Percentiles rank a stretch among this genome's conserved stretches.
Conservation (phyloP, 805 yeast genomes). For the Zygotorulaspora danielsina region DNA sequence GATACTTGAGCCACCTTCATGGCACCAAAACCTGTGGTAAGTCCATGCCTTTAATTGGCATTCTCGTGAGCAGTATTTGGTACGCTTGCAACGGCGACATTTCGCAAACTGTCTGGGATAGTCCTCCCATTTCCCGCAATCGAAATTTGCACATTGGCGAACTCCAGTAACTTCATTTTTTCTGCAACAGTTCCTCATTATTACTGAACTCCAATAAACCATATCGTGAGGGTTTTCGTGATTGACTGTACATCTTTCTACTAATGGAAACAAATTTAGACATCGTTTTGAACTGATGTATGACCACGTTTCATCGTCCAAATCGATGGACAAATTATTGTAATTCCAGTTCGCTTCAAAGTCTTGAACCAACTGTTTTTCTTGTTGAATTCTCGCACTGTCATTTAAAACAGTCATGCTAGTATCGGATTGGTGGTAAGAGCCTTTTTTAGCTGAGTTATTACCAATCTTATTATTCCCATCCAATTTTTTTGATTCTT, state of each 20-base stretch:
- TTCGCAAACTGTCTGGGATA: slow-evolving; percentile 90
- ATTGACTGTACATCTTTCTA: slow-evolving; percentile 79
- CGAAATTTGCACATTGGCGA: slow-evolving; percentile 89
- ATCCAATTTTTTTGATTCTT: slow-evolving; percentile 6
- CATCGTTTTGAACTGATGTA: slow-evolving; percentile 43
- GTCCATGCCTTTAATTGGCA: slow-evolving; percentile 93
- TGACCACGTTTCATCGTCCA: slow-evolving; percentile 26
- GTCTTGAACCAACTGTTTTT: slow-evolving; percentile 12
- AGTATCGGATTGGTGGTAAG: slow-evolving; percentile 7
- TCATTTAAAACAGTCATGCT: slow-evolving; percentile 6
- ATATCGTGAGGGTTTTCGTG: slow-evolving; percentile 67
- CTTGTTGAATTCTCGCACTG: slow-evolving; percentile 12
- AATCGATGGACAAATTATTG: slow-evolving; percentile 36
- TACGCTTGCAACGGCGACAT: slow-evolving; percentile 88
- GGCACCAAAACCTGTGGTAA: slow-evolving; percentile 93
- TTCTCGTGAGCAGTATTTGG: slow-evolving; percentile 89
- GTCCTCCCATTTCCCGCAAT: slow-evolving; percentile 92
- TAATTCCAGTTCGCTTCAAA: slow-evolving; percentile 44
- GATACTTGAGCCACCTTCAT: slow-evolving; percentile 39
- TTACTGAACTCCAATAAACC: slow-evolving; percentile 96
- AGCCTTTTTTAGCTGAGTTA: slow-evolving; percentile 3
- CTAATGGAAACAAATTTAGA: slow-evolving; percentile 79
- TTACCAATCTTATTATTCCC: neutral
- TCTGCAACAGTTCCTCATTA: slow-evolving; percentile 92
- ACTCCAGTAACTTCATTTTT: slow-evolving; percentile 84